Percentiles rank a stretch among this genome's conserved stretches.
These are phyloP conservation scores for Pleurotus giganteus DNA, from an alignment of 768 basidiomycete genomes.

Conservation along the genomic window DNA sequence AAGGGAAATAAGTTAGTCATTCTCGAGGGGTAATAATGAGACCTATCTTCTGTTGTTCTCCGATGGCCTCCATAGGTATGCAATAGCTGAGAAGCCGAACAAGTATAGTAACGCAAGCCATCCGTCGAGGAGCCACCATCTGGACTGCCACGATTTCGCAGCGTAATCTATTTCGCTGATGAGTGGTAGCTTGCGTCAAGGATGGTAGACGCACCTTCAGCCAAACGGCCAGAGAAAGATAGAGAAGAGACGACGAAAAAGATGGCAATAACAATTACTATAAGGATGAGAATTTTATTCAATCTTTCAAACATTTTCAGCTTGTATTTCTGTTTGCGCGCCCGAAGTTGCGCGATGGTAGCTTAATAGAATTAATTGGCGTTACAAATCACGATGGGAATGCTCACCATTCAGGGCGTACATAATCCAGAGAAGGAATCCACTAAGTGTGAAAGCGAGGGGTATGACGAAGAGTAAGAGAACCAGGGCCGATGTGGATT, in stretches of 20 bases:
- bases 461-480: constrained; percentile 92
- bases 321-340: constrained; percentile 86
- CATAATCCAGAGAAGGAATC: constrained; percentile 95
- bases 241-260: constrained; percentile 94
- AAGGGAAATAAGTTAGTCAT: constrained; percentile 24
- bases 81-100: constrained; percentile 72
- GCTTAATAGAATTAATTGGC: constrained; percentile 40
- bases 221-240: constrained; percentile 86
- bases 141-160: constrained; percentile 81
- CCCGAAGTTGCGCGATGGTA: constrained; percentile 83
- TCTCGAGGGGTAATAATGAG: constrained; percentile 16
- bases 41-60: constrained; percentile 84
- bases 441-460: constrained; percentile 91
- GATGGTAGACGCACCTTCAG: constrained; percentile 62
- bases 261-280: constrained; percentile 76
- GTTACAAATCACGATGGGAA: background rate
- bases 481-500: constrained; percentile 83
- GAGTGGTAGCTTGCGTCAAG: constrained; percentile 3
- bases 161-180: constrained; percentile 67
- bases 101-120: constrained; percentile 91
- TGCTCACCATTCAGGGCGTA: constrained; percentile 79
- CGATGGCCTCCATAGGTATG: constrained; percentile 94
- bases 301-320: constrained; percentile 85
- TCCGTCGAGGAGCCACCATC: constrained; percentile 97
- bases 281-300: constrained; percentile 79